Conservation (phyloP, 1,284 basidiomycete genomes). For the Moniliella sp. region DNA sequence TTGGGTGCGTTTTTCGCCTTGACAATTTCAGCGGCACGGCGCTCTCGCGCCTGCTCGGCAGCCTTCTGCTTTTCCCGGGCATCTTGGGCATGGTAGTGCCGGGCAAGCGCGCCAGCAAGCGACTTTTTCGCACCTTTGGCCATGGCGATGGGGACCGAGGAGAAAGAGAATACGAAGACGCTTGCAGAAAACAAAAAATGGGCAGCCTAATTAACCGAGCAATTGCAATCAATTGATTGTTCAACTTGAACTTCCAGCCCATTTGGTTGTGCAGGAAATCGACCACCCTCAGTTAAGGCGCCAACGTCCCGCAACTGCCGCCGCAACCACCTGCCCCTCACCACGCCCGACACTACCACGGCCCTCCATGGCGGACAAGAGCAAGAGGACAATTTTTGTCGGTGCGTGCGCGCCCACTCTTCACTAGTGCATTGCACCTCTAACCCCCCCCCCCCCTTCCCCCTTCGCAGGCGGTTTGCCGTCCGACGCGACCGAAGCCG, state of each 20-base stretch:
- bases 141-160: too few relatives aligned
- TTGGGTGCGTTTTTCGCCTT: neutral
- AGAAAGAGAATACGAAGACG: too few relatives aligned
- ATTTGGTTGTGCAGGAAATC: too few relatives aligned
- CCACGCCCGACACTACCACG: too few relatives aligned
- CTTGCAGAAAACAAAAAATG: too few relatives aligned
- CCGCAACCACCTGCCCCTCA: too few relatives aligned
- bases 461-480: constrained; percentile 8
- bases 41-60: constrained; percentile 10
- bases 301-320: too few relatives aligned
- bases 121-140: too few relatives aligned
- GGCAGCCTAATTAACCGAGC: too few relatives aligned
- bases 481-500: constrained; percentile 3
- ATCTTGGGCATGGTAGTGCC: constrained; percentile 10
- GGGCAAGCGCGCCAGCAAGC: constrained; percentile 12
- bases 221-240: too few relatives aligned
- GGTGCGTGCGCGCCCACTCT: neutral
- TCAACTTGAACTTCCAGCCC: too few relatives aligned
- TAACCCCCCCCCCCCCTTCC: neutral
- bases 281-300: too few relatives aligned
- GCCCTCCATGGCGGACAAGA: constrained; percentile 1
- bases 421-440: neutral
- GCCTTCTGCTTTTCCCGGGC: constrained; percentile 6
- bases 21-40: constrained; percentile 10
- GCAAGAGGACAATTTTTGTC: constrained; percentile 1